Conservation (phyloP, 1,139 yeast genomes). For the Kodamaea anthophila region DNA sequence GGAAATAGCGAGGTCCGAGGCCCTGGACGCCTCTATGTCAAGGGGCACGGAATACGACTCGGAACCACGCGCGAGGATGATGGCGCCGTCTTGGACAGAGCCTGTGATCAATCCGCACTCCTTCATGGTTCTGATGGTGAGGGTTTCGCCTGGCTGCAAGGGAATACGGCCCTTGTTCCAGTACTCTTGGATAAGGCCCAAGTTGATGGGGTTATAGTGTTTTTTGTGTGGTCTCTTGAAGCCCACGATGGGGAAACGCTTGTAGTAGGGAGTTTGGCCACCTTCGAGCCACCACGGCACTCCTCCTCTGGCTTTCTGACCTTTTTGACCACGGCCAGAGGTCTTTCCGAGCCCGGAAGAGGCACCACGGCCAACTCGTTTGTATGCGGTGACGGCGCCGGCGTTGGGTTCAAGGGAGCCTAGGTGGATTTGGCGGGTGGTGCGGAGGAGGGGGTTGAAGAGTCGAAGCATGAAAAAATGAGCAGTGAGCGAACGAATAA, state of each 20-base stretch:
- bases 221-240: constrained; percentile 57
- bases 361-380: constrained; percentile 94
- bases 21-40: constrained; percentile 75
- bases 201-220: constrained; percentile 47
- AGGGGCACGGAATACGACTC: constrained; percentile 53
- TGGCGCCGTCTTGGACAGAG: constrained; percentile 71
- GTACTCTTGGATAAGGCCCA: constrained; percentile 55
- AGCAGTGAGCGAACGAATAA: background rate
- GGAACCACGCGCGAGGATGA: constrained; percentile 67
- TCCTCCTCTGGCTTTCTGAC: constrained; percentile 93
- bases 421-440: constrained; percentile 12
- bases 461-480: background rate
- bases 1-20: constrained; percentile 67
- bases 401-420: constrained; percentile 36
- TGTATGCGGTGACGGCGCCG: constrained; percentile 40
- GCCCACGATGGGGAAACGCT: constrained; percentile 86
- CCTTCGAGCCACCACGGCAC: constrained; percentile 97
- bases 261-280: constrained; percentile 94
- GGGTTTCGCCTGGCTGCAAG: constrained; percentile 55
- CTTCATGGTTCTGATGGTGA: constrained; percentile 59
- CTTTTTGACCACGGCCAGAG: constrained; percentile 96
- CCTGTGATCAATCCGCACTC: constrained; percentile 71
- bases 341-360: constrained; percentile 92
- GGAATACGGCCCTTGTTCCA: constrained; percentile 65
- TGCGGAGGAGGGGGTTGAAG: background rate